A percentile compares a stretch with the other conserved stretches of the same genome.
These are phyloP conservation scores for Noccaea caerulescens DNA, from an alignment of 345 rosid species.

Conservation along the genomic window DNA sequence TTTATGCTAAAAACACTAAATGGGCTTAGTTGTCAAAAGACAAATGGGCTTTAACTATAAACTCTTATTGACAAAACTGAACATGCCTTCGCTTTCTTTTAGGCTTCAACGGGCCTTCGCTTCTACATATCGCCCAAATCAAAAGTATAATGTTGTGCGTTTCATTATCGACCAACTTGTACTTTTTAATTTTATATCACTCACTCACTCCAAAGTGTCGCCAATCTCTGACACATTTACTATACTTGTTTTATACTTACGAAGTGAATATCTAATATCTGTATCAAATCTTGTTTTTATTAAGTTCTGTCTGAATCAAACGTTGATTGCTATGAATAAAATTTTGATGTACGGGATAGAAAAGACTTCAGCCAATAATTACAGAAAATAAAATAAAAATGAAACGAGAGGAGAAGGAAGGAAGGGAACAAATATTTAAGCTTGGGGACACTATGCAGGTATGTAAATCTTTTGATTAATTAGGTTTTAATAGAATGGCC, in stretches of 20 bases:
- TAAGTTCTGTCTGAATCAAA: no score
- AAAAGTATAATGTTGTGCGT: background rate
- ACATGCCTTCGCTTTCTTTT: slow-evolving; percentile 7
- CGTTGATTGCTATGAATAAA: slow-evolving; percentile 6
- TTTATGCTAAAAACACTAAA: background rate
- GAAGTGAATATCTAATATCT: no score
- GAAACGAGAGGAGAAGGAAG: background rate
- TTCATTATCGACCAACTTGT: background rate
- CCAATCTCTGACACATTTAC: no score
- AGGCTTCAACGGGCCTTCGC: background rate
- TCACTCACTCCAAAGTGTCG: background rate
- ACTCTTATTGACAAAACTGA: background rate
- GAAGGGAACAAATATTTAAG: slow-evolving; percentile 4
- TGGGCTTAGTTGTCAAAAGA: slow-evolving; percentile 19
- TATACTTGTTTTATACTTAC: no score
- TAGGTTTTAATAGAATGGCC: slow-evolving; percentile 36
- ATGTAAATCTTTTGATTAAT: background rate
- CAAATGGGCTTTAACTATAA: background rate
- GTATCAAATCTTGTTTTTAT: no score
- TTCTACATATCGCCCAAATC: background rate
- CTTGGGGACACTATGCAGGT: background rate
- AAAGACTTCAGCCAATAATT: background rate
- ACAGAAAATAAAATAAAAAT: background rate
- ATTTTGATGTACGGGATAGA: slow-evolving; percentile 25
- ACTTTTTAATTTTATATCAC: background rate